A percentile compares a stretch with the other conserved stretches of the same genome.
Evolutionary conservation across 2,329 filamentous ascomycete species (phyloP).

Genomic region (Ophiostoma australiae): DNA sequence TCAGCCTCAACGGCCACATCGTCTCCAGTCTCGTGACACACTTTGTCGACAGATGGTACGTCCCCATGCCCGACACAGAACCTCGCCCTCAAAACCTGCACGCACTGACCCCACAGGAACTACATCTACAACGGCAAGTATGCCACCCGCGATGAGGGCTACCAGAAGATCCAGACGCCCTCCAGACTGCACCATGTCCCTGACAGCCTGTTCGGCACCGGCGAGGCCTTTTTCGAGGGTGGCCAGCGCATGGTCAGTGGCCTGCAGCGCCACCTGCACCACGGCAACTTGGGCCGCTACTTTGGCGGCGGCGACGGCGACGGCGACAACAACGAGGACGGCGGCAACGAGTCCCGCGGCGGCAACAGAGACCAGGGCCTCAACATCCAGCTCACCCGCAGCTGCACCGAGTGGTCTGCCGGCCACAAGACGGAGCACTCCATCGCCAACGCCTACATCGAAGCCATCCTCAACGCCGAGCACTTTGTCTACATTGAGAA

Average conservation of each 20-base stretch:
- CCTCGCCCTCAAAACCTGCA: not conserved
- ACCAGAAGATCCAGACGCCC: slow-evolving; percentile 40
- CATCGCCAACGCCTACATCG: slow-evolving; percentile 78
- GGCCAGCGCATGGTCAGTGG: slow-evolving; percentile 33
- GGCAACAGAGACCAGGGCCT: slow-evolving; percentile 28
- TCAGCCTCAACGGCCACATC: slow-evolving; percentile 70
- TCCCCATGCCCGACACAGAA: not conserved
- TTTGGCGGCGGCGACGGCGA: slow-evolving; percentile 33
- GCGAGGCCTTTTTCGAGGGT: slow-evolving; percentile 27
- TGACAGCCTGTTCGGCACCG: slow-evolving; percentile 25
- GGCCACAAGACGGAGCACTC: slow-evolving; percentile 61
- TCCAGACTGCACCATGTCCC: slow-evolving; percentile 28
- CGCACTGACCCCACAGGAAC: slow-evolving; percentile 49
- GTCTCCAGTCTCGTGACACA: slow-evolving; percentile 70
- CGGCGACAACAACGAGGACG: slow-evolving; percentile 29
- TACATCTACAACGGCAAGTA: slow-evolving; percentile 86
- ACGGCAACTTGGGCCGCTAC: slow-evolving; percentile 37
- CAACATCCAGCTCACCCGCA: slow-evolving; percentile 49
- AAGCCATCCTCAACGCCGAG: slow-evolving; percentile 61
- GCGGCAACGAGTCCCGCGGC: slow-evolving; percentile 26
- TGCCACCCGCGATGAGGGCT: slow-evolving; percentile 44
- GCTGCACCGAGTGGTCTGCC: slow-evolving; percentile 49
- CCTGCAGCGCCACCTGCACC: slow-evolving; percentile 36
- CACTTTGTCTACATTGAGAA: slow-evolving; percentile 80
- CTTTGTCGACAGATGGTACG: slow-evolving; percentile 74